Conservation (phyloP, 148 eudicot species). For the Rhododendron henanense region DNA sequence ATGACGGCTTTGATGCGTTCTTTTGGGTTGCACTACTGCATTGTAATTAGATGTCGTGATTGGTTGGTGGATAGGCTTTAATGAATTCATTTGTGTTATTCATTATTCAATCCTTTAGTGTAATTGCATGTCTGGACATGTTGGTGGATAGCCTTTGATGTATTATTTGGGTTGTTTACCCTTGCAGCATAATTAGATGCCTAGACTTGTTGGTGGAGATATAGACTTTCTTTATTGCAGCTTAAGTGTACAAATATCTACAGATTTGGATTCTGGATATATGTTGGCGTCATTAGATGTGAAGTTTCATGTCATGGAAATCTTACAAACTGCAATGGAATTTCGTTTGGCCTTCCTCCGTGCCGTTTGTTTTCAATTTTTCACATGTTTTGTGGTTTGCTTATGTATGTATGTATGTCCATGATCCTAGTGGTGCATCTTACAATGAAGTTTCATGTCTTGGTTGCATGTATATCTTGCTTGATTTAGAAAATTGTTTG, state of each 20-base stretch:
- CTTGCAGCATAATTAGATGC: neutral
- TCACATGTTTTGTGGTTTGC: neutral
- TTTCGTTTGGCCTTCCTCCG: neutral
- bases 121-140: neutral
- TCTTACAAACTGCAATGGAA: neutral
- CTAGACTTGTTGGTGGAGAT: neutral
- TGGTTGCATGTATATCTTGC: neutral
- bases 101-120: neutral
- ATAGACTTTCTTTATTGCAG: neutral
- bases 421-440: neutral
- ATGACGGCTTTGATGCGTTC: neutral
- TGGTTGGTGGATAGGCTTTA: neutral
- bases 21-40: neutral
- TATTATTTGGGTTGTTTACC: neutral
- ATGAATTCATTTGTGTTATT: neutral
- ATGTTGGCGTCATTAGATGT: neutral
- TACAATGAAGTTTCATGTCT: neutral
- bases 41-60: neutral
- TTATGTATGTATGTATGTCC: neutral
- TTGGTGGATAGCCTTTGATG: neutral
- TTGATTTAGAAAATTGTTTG: neutral
- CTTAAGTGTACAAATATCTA: neutral
- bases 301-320: neutral
- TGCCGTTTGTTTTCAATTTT: neutral
- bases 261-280: neutral